A percentile compares a stretch with the other conserved stretches of the same genome.
Evolutionary conservation across 2,329 filamentous ascomycete genomes (phyloP).

Genomic region (Calycina marina): DNA sequence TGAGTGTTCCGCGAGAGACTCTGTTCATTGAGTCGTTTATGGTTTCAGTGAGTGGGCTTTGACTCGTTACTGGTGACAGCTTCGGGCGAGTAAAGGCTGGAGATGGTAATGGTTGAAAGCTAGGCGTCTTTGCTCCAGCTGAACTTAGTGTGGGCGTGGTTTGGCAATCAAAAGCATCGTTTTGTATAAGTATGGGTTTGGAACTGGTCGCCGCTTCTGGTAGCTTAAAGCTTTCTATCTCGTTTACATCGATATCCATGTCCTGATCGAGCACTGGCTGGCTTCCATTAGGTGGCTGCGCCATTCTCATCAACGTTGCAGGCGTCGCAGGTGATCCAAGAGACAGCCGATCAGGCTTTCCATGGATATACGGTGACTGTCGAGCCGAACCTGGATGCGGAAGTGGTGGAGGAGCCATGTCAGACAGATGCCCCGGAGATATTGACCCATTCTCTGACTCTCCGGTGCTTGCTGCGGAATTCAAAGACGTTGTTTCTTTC

Average conservation of each 20-base stretch:
- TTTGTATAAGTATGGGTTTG: constrained; percentile 31
- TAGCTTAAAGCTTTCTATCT: constrained; percentile 52
- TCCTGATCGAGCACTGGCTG: constrained; percentile 28
- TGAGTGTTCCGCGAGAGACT: constrained; percentile 35
- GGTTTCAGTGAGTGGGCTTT: constrained; percentile 38
- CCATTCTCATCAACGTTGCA: constrained; percentile 73
- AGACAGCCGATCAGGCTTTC: constrained; percentile 23
- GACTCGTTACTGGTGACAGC: constrained; percentile 29
- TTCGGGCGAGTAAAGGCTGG: constrained; percentile 25
- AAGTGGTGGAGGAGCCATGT: constrained; percentile 56
- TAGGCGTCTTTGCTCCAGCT: constrained; percentile 20
- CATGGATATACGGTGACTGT: constrained; percentile 50
- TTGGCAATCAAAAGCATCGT: constrained; percentile 37
- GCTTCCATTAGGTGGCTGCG: constrained; percentile 21
- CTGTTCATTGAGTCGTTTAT: constrained; percentile 34
- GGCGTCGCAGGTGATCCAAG: constrained; percentile 58
- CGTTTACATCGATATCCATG: constrained; percentile 32
- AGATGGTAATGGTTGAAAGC: constrained; percentile 28
- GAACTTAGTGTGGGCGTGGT: constrained; percentile 39
- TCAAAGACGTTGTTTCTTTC: constrained; percentile 23
- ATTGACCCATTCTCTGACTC: constrained; percentile 50
- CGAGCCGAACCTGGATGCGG: constrained; percentile 42
- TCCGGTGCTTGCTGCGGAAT: constrained; percentile 26
- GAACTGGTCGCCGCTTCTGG: constrained; percentile 54
- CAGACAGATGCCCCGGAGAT: constrained; percentile 46